phyloP scores from a whole-genome alignment of 2,329 filamentous ascomycete species.

The Colletotrichum navitas region DNA sequence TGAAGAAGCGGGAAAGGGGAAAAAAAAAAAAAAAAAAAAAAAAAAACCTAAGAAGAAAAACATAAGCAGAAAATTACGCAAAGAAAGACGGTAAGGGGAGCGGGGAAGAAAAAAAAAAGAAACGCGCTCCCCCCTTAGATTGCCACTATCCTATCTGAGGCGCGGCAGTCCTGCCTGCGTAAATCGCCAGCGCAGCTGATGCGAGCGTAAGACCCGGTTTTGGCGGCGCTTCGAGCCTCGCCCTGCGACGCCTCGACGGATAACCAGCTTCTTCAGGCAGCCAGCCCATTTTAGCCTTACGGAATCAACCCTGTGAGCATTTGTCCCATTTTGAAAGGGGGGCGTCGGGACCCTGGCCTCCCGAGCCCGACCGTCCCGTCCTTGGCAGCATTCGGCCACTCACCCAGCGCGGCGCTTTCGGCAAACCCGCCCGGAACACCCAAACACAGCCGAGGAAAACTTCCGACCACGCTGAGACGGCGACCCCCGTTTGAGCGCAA shows the following conservation, averaged over 20 bases:
- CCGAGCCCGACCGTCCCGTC: slow-evolving; percentile 11
- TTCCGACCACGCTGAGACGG: slow-evolving; percentile 41
- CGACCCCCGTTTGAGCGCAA: slow-evolving; percentile 40
- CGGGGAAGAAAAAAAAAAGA: too few relatives aligned
- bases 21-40: too few relatives aligned
- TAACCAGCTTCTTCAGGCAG: not conserved
- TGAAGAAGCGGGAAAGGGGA: not conserved
- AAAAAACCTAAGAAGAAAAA: too few relatives aligned
- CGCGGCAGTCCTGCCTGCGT: not conserved
- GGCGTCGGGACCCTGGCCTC: slow-evolving; percentile 7
- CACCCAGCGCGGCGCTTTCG: not conserved
- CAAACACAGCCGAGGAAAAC: slow-evolving; percentile 18
- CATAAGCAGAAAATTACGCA: too few relatives aligned
- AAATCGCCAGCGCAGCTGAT: slow-evolving; percentile 31
- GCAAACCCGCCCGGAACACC: not conserved
- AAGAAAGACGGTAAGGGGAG: not conserved
- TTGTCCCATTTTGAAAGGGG: not conserved
- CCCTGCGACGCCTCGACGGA: slow-evolving; percentile 28
- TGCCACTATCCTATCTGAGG: not conserved
- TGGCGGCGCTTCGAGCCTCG: slow-evolving; percentile 36
- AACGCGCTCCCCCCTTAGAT: not conserved
- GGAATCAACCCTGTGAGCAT: not conserved
- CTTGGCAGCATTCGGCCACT: not conserved
- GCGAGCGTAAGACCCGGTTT: slow-evolving; percentile 30
- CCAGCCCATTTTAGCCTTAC: not conserved